Conservation (phyloP, 441 rosid genomes). For the Jatropha multifida region DNA sequence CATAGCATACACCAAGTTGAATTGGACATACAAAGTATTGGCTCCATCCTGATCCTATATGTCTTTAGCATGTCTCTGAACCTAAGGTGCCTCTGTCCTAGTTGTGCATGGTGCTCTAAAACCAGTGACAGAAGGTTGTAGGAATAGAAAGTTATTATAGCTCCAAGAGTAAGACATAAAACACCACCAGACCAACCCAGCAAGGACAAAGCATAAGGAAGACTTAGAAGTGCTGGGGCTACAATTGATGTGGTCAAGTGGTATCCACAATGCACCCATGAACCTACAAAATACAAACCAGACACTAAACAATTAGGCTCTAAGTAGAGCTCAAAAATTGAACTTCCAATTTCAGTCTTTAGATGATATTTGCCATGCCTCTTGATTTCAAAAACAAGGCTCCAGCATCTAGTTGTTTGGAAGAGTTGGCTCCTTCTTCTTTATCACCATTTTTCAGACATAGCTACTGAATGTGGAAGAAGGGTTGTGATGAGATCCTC, state of each 20-base stretch:
- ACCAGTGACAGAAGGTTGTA: constrained; percentile 42
- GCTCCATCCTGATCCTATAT: constrained; percentile 41
- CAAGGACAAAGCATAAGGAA: constrained; percentile 36
- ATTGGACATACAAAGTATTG: constrained; percentile 39
- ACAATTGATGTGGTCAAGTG: constrained; percentile 38
- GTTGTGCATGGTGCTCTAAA: constrained; percentile 37
- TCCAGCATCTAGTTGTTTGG: constrained; percentile 20
- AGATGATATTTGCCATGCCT: neutral
- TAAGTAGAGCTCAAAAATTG: no score
- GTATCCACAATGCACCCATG: constrained; percentile 43
- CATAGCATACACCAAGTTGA: constrained; percentile 38
- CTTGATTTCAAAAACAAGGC: constrained; percentile 20
- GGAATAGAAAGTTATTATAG: constrained; percentile 35
- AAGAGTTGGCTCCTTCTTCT: neutral
- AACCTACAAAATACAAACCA: constrained; percentile 16
- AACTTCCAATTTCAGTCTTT: no score
- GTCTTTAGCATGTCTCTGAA: constrained; percentile 38
- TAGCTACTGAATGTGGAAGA: constrained; percentile 13
- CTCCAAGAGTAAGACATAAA: constrained; percentile 24
- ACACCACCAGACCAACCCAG: constrained; percentile 38
- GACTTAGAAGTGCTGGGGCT: constrained; percentile 36
- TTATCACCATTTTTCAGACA: constrained; percentile 25
- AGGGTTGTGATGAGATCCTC: neutral
- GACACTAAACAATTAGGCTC: no score
- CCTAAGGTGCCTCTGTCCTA: constrained; percentile 35